Percentiles rank a stretch among this genome's conserved stretches.
phyloP scores from a whole-genome alignment of 176 grass and related monocot genomes.

The Carex parvula region DNA sequence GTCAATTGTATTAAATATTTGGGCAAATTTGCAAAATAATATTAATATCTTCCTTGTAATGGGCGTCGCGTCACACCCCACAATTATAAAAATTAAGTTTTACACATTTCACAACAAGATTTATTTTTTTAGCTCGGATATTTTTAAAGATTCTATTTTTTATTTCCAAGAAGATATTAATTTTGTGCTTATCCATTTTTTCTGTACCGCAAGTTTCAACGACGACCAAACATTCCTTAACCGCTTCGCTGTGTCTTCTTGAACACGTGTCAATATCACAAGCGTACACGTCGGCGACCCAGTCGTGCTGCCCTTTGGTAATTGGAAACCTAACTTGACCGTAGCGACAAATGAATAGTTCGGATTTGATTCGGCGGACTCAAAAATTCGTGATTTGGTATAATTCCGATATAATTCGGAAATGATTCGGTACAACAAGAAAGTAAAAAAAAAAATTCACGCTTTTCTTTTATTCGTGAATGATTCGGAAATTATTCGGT shows the following conservation, averaged over 20 bases:
- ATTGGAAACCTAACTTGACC: background rate
- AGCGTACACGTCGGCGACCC: background rate
- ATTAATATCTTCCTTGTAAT: background rate
- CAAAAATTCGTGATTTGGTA: too few species aligned
- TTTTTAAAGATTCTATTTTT: slow-evolving; percentile 6
- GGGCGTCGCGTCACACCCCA: slow-evolving; percentile 16
- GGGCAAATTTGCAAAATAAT: background rate
- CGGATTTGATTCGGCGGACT: accelerated
- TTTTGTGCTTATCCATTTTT: slow-evolving; percentile 19
- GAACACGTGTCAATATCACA: background rate
- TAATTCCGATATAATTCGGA: too few species aligned
- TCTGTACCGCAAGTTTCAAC: background rate
- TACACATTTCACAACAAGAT: background rate
- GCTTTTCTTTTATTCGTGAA: too few species aligned
- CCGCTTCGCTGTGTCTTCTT: background rate
- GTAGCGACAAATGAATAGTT: too few species aligned
- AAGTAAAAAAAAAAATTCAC: too few species aligned
- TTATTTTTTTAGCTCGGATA: background rate
- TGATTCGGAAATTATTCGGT: too few species aligned
- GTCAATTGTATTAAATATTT: background rate
- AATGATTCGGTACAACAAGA: too few species aligned
- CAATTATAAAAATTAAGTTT: background rate
- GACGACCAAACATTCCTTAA: background rate
- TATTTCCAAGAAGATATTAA: background rate
- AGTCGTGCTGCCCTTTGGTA: background rate